Evolutionary conservation across 306 rosid genomes (phyloP).

Genomic region (Carpinus viminea): DNA sequence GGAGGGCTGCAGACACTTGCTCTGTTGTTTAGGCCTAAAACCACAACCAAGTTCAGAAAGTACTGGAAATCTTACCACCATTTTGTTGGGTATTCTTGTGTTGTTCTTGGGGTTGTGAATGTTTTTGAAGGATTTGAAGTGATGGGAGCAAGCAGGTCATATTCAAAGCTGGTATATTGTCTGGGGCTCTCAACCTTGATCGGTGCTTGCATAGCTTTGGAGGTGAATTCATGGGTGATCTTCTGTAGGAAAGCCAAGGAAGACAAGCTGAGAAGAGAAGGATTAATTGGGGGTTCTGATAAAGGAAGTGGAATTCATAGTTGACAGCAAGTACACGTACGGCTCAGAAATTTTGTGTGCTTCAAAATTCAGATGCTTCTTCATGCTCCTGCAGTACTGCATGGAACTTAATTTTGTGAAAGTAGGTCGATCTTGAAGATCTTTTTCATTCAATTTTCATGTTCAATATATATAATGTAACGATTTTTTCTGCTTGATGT

Average conservation of each 20-base stretch:
- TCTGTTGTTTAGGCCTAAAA: constrained; percentile 71
- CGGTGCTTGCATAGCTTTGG: constrained; percentile 76
- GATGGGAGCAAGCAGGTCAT: constrained; percentile 84
- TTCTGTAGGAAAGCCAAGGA: constrained; percentile 88
- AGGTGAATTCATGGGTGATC: constrained; percentile 92
- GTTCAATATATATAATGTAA: not conserved
- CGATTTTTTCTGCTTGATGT: not conserved
- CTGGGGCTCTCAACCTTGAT: constrained; percentile 61
- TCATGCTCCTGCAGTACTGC: not conserved
- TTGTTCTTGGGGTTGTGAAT: constrained; percentile 83
- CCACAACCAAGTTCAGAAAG: constrained; percentile 75
- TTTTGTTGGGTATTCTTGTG: constrained; percentile 92
- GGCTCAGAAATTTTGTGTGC: not conserved
- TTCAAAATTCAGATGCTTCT: not conserved
- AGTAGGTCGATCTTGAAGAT: not conserved
- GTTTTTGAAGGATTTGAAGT: constrained; percentile 86
- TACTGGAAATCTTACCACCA: constrained; percentile 97
- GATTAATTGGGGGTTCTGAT: constrained; percentile 59
- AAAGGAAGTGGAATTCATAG: constrained; percentile 61
- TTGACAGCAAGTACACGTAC: not conserved
- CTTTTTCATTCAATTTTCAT: not conserved
- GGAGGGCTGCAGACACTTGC: constrained; percentile 84
- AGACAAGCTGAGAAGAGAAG: constrained; percentile 81
- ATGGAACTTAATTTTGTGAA: not conserved
- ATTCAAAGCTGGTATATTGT: constrained; percentile 73